Conservation (phyloP, 129 eudicot species). For the Helichrysum umbraculigerum region DNA sequence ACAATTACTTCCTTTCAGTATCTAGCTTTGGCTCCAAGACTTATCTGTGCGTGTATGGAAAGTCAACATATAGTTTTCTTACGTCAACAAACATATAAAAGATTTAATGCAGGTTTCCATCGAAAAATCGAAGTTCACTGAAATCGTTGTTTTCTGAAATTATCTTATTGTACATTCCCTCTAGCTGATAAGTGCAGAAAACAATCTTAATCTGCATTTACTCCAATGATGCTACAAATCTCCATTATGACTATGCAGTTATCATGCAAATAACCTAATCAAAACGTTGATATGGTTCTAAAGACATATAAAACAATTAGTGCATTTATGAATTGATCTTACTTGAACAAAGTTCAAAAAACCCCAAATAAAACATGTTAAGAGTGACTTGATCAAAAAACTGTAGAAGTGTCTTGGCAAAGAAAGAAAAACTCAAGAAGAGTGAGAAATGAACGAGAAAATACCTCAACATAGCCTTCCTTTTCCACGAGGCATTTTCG, state of each 20-base stretch:
- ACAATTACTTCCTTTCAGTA: not conserved
- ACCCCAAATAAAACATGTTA: slow-evolving; percentile 1
- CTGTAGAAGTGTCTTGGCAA: slow-evolving; percentile 1
- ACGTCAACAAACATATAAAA: too few species aligned
- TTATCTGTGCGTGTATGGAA: not conserved
- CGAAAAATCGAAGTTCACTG: too few species aligned
- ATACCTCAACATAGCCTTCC: slow-evolving; percentile 34
- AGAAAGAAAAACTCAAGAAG: not conserved
- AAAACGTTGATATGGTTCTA: not conserved
- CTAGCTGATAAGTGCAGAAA: too few species aligned
- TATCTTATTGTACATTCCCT: too few species aligned
- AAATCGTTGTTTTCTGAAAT: too few species aligned
- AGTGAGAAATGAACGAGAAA: slow-evolving; percentile 5
- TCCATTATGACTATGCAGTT: not conserved
- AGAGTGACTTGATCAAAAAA: slow-evolving; percentile 15
- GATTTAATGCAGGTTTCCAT: too few species aligned
- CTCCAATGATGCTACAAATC: too few species aligned
- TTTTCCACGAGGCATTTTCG: not conserved
- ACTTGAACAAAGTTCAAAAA: slow-evolving; percentile 6
- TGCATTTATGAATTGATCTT: not conserved
- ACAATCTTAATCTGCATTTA: too few species aligned
- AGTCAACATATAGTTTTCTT: not conserved
- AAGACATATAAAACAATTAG: not conserved
- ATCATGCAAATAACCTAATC: slow-evolving; percentile 16
- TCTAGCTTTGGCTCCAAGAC: slow-evolving; percentile 3